Evolutionary conservation across 2,329 filamentous ascomycete species (phyloP).

Genomic region (Arthrobotrys iridis): DNA sequence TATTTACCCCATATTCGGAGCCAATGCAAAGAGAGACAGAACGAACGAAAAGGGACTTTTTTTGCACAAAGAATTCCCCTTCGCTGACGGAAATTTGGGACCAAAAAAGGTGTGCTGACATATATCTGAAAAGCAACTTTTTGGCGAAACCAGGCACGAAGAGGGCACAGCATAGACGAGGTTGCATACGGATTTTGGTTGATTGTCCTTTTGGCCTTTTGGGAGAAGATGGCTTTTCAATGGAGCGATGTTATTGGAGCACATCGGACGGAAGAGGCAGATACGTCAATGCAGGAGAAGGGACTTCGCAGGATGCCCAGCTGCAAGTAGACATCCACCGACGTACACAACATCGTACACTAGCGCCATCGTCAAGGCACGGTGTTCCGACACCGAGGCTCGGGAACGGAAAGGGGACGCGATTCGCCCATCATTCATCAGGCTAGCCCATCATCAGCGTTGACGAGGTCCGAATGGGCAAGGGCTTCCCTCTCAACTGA

Average conservation of each 20-base stretch:
- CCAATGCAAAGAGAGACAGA: background rate
- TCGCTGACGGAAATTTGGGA: conserved; percentile 10
- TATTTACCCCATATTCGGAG: background rate
- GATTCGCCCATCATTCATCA: background rate
- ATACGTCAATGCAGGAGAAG: conserved; percentile 52
- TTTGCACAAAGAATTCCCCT: conserved; percentile 16
- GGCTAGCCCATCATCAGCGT: too few species aligned
- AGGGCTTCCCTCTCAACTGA: conserved; percentile 15
- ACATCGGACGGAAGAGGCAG: conserved; percentile 15
- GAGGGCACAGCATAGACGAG: background rate
- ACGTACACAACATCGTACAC: conserved; percentile 17
- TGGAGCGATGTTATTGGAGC: conserved; percentile 29
- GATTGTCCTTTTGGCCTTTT: background rate
- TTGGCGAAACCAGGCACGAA: background rate
- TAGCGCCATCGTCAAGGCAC: conserved; percentile 1
- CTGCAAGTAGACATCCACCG: conserved; percentile 11
- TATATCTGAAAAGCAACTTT: conserved; percentile 6
- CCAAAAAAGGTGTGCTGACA: background rate
- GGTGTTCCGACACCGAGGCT: conserved; percentile 13
- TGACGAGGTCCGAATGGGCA: conserved; percentile 40
- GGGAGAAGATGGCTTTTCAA: too few species aligned
- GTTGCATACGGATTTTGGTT: background rate
- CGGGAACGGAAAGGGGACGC: conserved; percentile 28
- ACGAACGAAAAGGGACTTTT: background rate
- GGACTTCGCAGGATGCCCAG: conserved; percentile 17